Percentiles rank a stretch among this genome's conserved stretches.
Conservation (phyloP, 1,139 yeast genomes). For the Diutina pseudorugosa region DNA sequence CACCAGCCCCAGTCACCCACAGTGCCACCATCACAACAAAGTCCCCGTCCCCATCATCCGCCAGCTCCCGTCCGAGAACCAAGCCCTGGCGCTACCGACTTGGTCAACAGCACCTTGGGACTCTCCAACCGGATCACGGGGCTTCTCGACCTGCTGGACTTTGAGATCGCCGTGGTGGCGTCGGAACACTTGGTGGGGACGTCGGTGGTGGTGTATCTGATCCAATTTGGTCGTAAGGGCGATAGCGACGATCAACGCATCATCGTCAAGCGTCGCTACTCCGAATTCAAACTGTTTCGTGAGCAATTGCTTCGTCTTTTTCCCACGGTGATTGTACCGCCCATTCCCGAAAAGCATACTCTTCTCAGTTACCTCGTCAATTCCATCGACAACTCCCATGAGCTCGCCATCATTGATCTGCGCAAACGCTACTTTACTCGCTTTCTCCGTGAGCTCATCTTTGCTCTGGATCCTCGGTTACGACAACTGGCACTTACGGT, state of each 20-base stretch:
- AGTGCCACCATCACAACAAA: neutral
- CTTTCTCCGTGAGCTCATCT: conserved; percentile 26
- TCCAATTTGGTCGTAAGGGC: conserved; percentile 14
- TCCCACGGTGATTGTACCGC: conserved; percentile 42
- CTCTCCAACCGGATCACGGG: conserved; percentile 25
- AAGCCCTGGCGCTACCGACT: conserved; percentile 2
- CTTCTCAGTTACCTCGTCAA: conserved; percentile 28
- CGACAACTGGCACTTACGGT: conserved; percentile 22
- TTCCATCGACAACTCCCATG: conserved; percentile 26
- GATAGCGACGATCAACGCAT: conserved; percentile 10
- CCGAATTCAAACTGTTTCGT: conserved; percentile 42
- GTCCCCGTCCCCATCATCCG: neutral
- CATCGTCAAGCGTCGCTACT: conserved; percentile 37
- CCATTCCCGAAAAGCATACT: conserved; percentile 49
- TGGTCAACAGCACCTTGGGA: conserved; percentile 25
- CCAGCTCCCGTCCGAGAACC: neutral
- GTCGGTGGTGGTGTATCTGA: conserved; percentile 29
- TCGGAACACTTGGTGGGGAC: conserved; percentile 28
- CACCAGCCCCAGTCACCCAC: neutral
- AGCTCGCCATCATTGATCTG: conserved; percentile 27
- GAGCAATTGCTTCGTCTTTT: conserved; percentile 30
- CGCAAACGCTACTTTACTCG: conserved; percentile 27
- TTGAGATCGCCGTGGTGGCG: conserved; percentile 20
- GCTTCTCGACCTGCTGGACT: conserved; percentile 17
- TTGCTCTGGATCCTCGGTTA: conserved; percentile 15